Evolutionary conservation across 2,329 filamentous ascomycete species (phyloP).

Genomic region (Raffaelea ambrosiae): DNA sequence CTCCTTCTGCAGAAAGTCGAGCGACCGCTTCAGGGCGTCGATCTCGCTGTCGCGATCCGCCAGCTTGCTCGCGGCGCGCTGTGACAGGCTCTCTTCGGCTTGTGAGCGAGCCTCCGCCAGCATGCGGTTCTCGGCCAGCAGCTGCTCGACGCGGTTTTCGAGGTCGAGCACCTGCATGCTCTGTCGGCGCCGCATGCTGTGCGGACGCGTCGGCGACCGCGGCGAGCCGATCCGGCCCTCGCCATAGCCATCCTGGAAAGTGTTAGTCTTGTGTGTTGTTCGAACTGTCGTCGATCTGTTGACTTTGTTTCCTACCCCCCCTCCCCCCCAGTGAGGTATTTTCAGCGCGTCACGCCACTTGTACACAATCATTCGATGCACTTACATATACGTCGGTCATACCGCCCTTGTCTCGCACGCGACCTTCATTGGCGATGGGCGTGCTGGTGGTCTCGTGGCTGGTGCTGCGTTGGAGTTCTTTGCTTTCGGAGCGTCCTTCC

Average conservation of each 20-base stretch:
- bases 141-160: slow-evolving; percentile 74
- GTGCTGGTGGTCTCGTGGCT: slow-evolving; percentile 8
- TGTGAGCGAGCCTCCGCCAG: slow-evolving; percentile 64
- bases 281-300: too few species aligned
- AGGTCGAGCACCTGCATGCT: slow-evolving; percentile 96
- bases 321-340: too few species aligned
- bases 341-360: too few species aligned
- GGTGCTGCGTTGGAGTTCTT: slow-evolving; percentile 12
- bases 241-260: slow-evolving; percentile 76
- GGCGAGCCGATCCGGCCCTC: slow-evolving; percentile 81
- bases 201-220: slow-evolving; percentile 84
- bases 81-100: slow-evolving; percentile 50
- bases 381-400: slow-evolving; percentile 95
- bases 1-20: slow-evolving; percentile 76
- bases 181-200: slow-evolving; percentile 92
- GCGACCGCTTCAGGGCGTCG: slow-evolving; percentile 66
- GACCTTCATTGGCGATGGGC: slow-evolving; percentile 79
- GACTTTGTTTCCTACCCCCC: too few species aligned
- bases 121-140: slow-evolving; percentile 74
- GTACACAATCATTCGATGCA: slow-evolving; percentile 20
- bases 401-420: slow-evolving; percentile 63
- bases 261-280: neutral
- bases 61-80: slow-evolving; percentile 60
- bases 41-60: slow-evolving; percentile 83
- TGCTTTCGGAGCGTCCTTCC: slow-evolving; percentile 9